Evolutionary conservation across 768 basidiomycete genomes (phyloP).

Genomic region (Leccinum fibrillosum): DNA sequence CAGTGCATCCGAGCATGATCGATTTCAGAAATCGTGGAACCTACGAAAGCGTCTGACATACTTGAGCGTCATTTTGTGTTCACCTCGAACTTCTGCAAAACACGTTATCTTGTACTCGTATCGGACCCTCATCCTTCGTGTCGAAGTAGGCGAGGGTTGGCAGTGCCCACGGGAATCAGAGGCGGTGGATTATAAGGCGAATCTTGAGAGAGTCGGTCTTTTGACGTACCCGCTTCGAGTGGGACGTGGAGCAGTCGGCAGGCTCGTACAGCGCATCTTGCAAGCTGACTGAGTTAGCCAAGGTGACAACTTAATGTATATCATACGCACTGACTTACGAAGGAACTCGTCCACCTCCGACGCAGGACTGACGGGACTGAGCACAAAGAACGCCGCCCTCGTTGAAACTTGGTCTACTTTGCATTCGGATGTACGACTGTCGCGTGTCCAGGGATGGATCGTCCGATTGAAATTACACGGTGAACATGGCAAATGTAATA

Average conservation of each 20-base stretch:
- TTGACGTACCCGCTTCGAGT: conserved; percentile 86
- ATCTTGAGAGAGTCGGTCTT: conserved; percentile 76
- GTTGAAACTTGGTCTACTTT: too few relatives aligned
- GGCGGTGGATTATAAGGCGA: conserved; percentile 49
- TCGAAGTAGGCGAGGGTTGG: conserved; percentile 55
- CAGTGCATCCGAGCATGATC: conserved; percentile 87
- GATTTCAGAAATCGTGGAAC: conserved; percentile 6
- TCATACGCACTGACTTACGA: too few relatives aligned
- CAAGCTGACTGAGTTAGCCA: too few relatives aligned
- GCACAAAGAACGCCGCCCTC: too few relatives aligned
- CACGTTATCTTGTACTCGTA: conserved; percentile 98
- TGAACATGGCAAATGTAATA: too few relatives aligned
- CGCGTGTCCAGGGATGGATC: too few relatives aligned
- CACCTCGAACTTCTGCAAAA: conserved; percentile 92
- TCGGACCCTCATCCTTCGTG: conserved; percentile 90
- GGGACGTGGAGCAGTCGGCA: conserved; percentile 83
- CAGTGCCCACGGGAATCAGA: conserved; percentile 39
- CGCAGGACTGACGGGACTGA: too few relatives aligned
- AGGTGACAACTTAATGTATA: too few relatives aligned
- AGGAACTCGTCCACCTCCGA: too few relatives aligned
- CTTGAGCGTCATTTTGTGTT: conserved; percentile 91
- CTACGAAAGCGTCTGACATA: conserved; percentile 36
- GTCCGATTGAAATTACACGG: too few relatives aligned
- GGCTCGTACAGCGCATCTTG: too few relatives aligned
- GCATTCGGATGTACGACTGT: too few relatives aligned